phyloP scores from a whole-genome alignment of 768 basidiomycete genomes.

The Clavaria fumosa region DNA sequence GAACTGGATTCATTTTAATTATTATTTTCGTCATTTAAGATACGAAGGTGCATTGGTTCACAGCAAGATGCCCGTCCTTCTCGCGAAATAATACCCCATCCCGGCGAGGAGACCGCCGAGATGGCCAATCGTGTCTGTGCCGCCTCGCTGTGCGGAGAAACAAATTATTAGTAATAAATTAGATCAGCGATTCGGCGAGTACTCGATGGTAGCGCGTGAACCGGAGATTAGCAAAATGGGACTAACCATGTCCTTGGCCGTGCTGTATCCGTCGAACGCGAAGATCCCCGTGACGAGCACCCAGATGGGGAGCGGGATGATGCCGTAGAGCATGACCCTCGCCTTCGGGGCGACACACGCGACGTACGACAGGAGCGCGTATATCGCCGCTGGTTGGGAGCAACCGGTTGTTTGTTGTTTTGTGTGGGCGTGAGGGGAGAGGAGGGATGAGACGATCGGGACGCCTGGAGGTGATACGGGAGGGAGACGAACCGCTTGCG shows the following conservation, averaged over 20 bases:
- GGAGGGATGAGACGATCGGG: constrained; percentile 3
- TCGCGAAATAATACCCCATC: constrained; percentile 33
- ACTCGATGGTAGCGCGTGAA: neutral
- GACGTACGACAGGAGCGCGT: constrained; percentile 53
- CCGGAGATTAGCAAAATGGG: no score
- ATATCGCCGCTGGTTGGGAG: constrained; percentile 62
- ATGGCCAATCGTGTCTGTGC: constrained; percentile 49
- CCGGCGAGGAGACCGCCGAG: constrained; percentile 53
- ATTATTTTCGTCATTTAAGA: no score
- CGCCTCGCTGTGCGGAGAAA: constrained; percentile 25
- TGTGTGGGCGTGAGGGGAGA: no score
- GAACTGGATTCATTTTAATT: no score
- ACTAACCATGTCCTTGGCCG: constrained; percentile 25
- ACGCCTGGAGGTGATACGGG: constrained; percentile 1
- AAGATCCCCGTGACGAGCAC: constrained; percentile 52
- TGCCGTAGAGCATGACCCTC: constrained; percentile 56
- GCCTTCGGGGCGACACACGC: constrained; percentile 53
- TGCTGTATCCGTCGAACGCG: constrained; percentile 38
- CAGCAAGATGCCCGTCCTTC: constrained; percentile 12
- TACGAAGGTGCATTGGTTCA: no score
- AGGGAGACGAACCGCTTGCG: constrained; percentile 48
- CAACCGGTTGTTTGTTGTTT: no score
- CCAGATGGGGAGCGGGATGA: constrained; percentile 74
- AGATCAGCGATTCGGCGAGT: no score
- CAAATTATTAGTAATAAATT: no score